Evolutionary conservation across 129 eudicot species (phyloP).

Genomic region (Flaveria linearis): DNA sequence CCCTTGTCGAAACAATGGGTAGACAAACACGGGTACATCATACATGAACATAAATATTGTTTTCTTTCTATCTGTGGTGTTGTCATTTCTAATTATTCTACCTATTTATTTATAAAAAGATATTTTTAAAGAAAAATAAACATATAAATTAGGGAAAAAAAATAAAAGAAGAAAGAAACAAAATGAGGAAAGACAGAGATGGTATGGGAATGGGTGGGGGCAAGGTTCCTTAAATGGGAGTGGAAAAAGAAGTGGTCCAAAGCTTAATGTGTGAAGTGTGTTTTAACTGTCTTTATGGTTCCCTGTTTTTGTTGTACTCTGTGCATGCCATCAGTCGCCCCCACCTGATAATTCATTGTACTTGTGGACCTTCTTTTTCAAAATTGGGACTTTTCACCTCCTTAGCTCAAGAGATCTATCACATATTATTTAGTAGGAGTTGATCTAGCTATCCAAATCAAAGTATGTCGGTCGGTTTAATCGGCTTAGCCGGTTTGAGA

Average conservation of each 20-base stretch:
- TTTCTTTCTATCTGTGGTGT: background rate
- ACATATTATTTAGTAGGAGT: no score
- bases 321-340: conserved; percentile 31
- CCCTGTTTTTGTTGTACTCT: conserved; percentile 35
- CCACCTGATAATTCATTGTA: conserved; percentile 43
- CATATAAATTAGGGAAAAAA: background rate
- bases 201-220: conserved; percentile 31
- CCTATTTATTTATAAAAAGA: background rate
- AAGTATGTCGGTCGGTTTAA: no score
- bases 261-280: conserved; percentile 25
- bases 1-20: background rate
- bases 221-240: conserved; percentile 38
- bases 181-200: conserved; percentile 19
- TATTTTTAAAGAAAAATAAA: background rate
- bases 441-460: no score
- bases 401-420: background rate
- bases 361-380: conserved; percentile 35
- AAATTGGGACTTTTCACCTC: conserved; percentile 2
- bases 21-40: background rate
- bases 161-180: background rate
- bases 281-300: conserved; percentile 39
- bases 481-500: no score
- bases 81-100: background rate
- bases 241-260: conserved; percentile 45
- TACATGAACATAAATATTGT: background rate